These are phyloP conservation scores for Spergularia marina DNA, from an alignment of 148 eudicot species.

Conservation along the genomic window DNA sequence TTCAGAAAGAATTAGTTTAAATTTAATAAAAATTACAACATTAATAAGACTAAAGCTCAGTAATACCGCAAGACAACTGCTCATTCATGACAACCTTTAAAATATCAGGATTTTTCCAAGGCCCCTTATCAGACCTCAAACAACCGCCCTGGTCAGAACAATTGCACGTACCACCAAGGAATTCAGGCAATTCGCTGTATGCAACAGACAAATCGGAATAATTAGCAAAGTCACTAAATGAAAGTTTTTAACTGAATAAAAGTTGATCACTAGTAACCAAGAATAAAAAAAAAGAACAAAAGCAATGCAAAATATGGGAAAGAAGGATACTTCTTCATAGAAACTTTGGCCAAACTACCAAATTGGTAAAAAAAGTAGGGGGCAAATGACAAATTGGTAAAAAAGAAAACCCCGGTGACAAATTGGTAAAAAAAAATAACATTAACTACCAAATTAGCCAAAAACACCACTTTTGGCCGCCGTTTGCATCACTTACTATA, in stretches of 20 bases:
- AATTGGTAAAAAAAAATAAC: too few relatives aligned
- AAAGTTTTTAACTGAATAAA: background rate
- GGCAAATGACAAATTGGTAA: too few relatives aligned
- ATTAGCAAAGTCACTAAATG: background rate
- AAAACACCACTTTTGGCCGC: too few relatives aligned
- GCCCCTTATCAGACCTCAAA: constrained; percentile 77
- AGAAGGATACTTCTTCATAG: background rate
- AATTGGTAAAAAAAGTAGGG: too few relatives aligned
- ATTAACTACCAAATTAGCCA: too few relatives aligned
- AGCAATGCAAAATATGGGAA: background rate
- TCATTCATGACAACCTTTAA: constrained; percentile 41
- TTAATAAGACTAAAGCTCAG: background rate
- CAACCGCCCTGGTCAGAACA: constrained; percentile 81
- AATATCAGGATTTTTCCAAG: constrained; percentile 73
- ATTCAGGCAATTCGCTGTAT: constrained; percentile 76
- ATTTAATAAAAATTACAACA: background rate
- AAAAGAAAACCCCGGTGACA: too few relatives aligned
- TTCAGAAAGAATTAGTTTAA: background rate
- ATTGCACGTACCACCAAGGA: constrained; percentile 73
- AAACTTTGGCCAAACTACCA: too few relatives aligned
- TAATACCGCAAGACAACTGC: background rate
- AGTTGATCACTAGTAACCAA: background rate
- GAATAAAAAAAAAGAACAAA: background rate
- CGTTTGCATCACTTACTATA: too few relatives aligned
- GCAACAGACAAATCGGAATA: constrained; percentile 15